Percentiles rank a stretch among this genome's conserved stretches.
These are phyloP conservation scores for Alternaria sp. DNA, from an alignment of 2,329 filamentous ascomycete genomes.

Conservation along the genomic window DNA sequence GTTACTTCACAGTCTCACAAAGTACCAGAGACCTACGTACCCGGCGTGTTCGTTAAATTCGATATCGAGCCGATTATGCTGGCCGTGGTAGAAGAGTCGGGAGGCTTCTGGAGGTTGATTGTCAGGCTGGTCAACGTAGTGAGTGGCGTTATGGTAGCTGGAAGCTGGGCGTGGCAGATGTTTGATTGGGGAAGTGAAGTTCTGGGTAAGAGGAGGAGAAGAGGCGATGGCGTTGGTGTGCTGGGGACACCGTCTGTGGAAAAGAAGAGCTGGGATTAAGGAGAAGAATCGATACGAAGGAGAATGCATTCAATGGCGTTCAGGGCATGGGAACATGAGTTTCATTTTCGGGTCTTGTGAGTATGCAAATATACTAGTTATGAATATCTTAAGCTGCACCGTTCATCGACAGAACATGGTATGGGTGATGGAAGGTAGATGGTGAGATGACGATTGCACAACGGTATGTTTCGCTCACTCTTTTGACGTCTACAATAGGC, in stretches of 20 bases:
- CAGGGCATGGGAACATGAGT: neutral
- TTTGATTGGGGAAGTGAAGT: slow-evolving; percentile 74
- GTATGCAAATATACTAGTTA: neutral
- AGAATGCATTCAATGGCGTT: slow-evolving; percentile 7
- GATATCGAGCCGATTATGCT: slow-evolving; percentile 96
- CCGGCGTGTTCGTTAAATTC: slow-evolving; percentile 97
- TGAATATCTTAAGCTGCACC: neutral
- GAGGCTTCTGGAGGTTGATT: slow-evolving; percentile 76
- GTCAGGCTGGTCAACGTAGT: slow-evolving; percentile 91
- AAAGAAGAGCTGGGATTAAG: slow-evolving; percentile 28
- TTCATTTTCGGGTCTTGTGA: slow-evolving; percentile 1
- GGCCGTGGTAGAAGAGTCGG: slow-evolving; percentile 82
- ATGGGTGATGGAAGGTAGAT: neutral
- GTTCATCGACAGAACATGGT: neutral
- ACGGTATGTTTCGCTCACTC: neutral
- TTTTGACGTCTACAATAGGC: neutral
- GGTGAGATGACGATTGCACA: neutral
- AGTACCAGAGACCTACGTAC: slow-evolving; percentile 74
- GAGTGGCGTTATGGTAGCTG: slow-evolving; percentile 88
- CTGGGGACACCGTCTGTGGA: slow-evolving; percentile 46
- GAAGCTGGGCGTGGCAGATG: slow-evolving; percentile 91
- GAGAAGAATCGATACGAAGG: neutral
- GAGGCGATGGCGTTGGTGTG: slow-evolving; percentile 58
- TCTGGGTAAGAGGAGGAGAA: slow-evolving; percentile 50
- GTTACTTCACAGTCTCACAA: slow-evolving; percentile 86